Evolutionary conservation across 768 basidiomycete species (phyloP).

Genomic region (Boletus vinaceobasis): DNA sequence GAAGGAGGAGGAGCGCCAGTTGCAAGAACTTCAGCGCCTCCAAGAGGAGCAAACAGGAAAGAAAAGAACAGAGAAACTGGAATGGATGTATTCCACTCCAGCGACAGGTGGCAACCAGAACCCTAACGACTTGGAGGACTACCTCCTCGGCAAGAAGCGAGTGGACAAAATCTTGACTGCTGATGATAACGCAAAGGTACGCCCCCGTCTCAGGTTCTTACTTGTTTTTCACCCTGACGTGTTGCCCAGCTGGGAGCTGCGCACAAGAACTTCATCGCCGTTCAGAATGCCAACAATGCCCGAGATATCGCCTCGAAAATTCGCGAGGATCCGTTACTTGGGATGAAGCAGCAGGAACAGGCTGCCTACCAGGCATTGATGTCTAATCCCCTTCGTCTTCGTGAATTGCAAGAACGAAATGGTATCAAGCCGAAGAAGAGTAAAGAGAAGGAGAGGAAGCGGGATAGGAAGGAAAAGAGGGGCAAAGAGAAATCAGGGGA

Average conservation of each 20-base stretch:
- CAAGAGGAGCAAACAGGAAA: constrained; percentile 96
- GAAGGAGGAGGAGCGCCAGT: constrained; percentile 93
- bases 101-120: constrained; percentile 85
- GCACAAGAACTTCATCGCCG: constrained; percentile 90
- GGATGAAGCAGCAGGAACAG: constrained; percentile 97
- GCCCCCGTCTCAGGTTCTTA: constrained; percentile 8
- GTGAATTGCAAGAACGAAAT: constrained; percentile 74
- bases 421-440: constrained; percentile 82
- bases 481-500: constrained; percentile 22
- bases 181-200: constrained; percentile 86
- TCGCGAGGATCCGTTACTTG: constrained; percentile 94
- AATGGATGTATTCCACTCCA: constrained; percentile 99
- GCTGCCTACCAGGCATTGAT: constrained; percentile 83
- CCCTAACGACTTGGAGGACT: constrained; percentile 91
- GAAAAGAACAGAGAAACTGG: constrained; percentile 89
- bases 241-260: constrained; percentile 67
- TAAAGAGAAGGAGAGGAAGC: constrained; percentile 56
- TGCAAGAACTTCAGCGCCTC: constrained; percentile 92
- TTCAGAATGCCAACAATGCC: constrained; percentile 87
- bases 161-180: constrained; percentile 94
- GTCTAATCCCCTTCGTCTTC: constrained; percentile 80
- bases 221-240: background rate
- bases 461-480: constrained; percentile 48
- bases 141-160: constrained; percentile 93
- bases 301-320: constrained; percentile 92